Evolutionary conservation across 352 stramenopile species (phyloP).

Genomic region (Phytophthora aleatoria): DNA sequence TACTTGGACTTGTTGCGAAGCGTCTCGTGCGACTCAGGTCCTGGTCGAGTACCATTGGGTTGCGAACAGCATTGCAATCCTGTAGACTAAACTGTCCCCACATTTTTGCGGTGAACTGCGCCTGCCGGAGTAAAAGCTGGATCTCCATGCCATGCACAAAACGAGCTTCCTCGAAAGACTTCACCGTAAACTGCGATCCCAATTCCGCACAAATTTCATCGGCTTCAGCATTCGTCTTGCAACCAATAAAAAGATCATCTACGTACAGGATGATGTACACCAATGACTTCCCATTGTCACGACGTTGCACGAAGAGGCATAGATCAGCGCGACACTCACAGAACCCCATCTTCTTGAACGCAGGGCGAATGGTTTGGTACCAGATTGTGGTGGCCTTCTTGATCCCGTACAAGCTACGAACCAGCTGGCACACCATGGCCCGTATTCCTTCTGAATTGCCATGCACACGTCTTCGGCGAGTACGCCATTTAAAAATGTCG

Average conservation of each 20-base stretch:
- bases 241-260: slow-evolving; percentile 15
- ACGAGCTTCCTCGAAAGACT: background rate
- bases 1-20: background rate
- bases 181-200: slow-evolving; percentile 14
- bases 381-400: slow-evolving; percentile 38
- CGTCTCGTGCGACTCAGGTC: too few relatives aligned
- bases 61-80: slow-evolving; percentile 3
- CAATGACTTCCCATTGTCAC: background rate
- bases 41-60: slow-evolving; percentile 1
- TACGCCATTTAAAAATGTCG: slow-evolving; percentile 41
- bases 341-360: slow-evolving; percentile 11
- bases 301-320: slow-evolving; percentile 13
- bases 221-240: background rate
- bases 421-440: slow-evolving; percentile 28
- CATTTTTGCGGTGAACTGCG: background rate
- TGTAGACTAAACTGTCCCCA: background rate
- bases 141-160: slow-evolving; percentile 4
- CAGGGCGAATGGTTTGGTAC: slow-evolving; percentile 29
- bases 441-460: slow-evolving; percentile 11
- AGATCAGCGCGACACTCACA: slow-evolving; percentile 1
- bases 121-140: background rate
- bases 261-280: slow-evolving; percentile 22
- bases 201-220: background rate
- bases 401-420: slow-evolving; percentile 39
- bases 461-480: slow-evolving; percentile 40